These are phyloP conservation scores for Jatropha podagrica DNA, from an alignment of 441 rosid genomes.

Conservation along the genomic window DNA sequence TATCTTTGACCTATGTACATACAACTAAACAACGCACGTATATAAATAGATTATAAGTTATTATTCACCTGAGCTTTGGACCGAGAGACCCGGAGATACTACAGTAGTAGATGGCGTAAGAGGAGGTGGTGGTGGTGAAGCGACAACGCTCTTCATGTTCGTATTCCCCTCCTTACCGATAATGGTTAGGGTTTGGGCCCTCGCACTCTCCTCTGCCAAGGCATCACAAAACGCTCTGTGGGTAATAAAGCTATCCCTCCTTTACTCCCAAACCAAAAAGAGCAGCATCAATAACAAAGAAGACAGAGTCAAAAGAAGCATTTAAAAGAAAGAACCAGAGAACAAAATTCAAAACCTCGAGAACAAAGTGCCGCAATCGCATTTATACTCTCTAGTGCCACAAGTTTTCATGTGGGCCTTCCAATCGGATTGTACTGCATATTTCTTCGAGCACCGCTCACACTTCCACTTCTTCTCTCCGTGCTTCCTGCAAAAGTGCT, in stretches of 20 bases:
- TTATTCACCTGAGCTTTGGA: conserved; percentile 59
- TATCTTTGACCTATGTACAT: conserved; percentile 2
- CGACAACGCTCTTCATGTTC: conserved; percentile 19
- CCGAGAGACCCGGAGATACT: conserved; percentile 59
- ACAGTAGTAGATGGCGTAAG: conserved; percentile 57
- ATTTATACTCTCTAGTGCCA: conserved; percentile 67
- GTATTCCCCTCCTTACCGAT: conserved; percentile 16
- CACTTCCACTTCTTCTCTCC: conserved; percentile 85
- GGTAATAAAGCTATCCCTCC: conserved; percentile 77
- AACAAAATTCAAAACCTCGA: conserved; percentile 40
- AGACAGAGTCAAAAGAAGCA: background rate
- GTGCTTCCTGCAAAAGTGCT: conserved; percentile 71
- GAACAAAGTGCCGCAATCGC: conserved; percentile 73
- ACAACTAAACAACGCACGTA: conserved; percentile 3
- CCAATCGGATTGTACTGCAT: conserved; percentile 79
- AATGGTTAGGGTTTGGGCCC: conserved; percentile 32
- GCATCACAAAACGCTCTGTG: conserved; percentile 78
- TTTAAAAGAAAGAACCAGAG: background rate
- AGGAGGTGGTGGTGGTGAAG: conserved; percentile 58
- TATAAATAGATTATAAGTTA: background rate
- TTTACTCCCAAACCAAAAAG: conserved; percentile 18
- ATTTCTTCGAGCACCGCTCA: conserved; percentile 68
- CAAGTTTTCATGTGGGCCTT: conserved; percentile 82
- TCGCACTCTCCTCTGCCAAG: conserved; percentile 64
- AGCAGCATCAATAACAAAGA: background rate